Base-by-base conservation (phyloP, 108 stramenopile genomes). In the Nannochloropsis granulata region DNA sequence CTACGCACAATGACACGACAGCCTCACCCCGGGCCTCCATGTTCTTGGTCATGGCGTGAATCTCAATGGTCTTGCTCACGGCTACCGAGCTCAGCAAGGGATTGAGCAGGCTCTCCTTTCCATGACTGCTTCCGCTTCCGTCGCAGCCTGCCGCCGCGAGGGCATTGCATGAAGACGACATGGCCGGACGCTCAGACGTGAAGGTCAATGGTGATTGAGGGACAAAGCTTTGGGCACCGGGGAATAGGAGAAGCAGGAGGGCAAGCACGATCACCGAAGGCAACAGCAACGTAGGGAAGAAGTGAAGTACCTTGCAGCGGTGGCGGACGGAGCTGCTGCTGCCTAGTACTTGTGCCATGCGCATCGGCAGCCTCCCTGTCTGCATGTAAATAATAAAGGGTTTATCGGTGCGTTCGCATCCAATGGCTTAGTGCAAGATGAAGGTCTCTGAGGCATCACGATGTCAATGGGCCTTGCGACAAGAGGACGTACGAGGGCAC, bases 1-100 rank as follows among this genome's bases (percentile, higher is more conserved):
- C 98, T 13, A 98, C 96, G 89, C 96, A 97, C 43, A 98, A 87
- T 8, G 94, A 94, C n/a, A 97, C 95, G 19, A 91, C 89, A 24
- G 44, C 44, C 79, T 90, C 81, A 23, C 91, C 91, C 82, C 85
- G 25, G 13, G 84, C 87, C 84, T 91, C 85, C 89, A 91, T 85
- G 56, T 90, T 90, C 46, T 90, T 88, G 2, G 90, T 90, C 43
- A 89, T 25, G 10, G 90, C 89, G 79, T 89, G 87, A n/a, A 88
- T 84, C 88, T 88, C 88, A 43, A 88, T 82, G 79, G 88, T 88
- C 84, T 88, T 88, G 21, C 84, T 85, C 16, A 84, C 84, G 2
- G 80, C 24, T 0, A 88, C 79, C 1, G 78, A 81, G 23, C 44
- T 42, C 3, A 88, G 42, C 24, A 88, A 79, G 8, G 88, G 88